Base-by-base conservation (phyloP, 2,329 filamentous ascomycete genomes). In the Dactylonectria macrodidyma region DNA sequence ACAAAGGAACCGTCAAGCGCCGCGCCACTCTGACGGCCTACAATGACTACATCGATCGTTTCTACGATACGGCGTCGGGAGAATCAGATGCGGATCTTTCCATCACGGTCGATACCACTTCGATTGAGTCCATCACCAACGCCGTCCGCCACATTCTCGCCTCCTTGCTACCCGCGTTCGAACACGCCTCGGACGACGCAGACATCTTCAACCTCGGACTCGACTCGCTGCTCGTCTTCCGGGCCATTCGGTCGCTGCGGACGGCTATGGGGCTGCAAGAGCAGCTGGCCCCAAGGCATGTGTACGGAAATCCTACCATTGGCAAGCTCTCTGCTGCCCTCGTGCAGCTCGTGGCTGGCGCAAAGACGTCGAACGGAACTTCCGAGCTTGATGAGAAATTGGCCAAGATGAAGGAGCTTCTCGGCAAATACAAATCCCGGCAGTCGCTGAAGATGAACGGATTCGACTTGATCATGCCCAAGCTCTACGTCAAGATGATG, bases 1-100 rank as follows among this genome's bases (percentile, higher is more conserved):
- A 83, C 14, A 87, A 88, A 71, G 82, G 84, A 1, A 84, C 80
- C 0, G 78, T 85, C 7, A 82, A 84, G 73, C 80, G 84, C 3
- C 77, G 76, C 1, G 77, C 79, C 0, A 84, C 85, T 2, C 63
- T 81, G 8, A 67, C 74, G 2, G 73, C 83, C 2, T 88, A 86
- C 55, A 73, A 73, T 3, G 71, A 80, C 1, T 85, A 87, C 65
- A 87, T 88, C 48, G 82, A 87, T 5, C 77, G 78, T 1, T 76
- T 87, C 5, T 88, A 87, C 68, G 65, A 57, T 19, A 71, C 75
- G 2, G 68, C 69, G 8, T 66, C 72, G 12, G 72, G 70, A 10
- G 22, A 60, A 1, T 60, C n/a, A 48, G 67, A 50, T 7, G 30
- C 47, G 1, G 9, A 30, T 5, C 47, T 50, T 4, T 59, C 59